Evolutionary conservation across 1,139 yeast genomes (phyloP).

Genomic region (Magnusiomyces fungicola): DNA sequence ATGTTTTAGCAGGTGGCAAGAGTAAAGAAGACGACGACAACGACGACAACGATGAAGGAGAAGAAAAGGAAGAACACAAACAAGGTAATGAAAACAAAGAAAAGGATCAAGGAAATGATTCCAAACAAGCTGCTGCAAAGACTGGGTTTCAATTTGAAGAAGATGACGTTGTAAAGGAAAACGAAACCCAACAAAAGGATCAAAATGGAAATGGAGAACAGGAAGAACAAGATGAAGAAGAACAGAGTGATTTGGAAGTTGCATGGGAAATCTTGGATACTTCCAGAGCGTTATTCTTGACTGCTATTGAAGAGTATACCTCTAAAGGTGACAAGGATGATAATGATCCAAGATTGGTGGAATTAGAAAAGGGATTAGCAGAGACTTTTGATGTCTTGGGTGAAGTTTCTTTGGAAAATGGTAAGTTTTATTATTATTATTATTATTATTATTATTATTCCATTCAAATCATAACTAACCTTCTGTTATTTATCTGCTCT

Average conservation of each 20-base stretch:
- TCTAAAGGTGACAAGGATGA: slow-evolving; percentile 14
- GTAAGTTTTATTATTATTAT: too few relatives aligned
- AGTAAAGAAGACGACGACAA: slow-evolving; percentile 23
- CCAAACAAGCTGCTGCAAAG: slow-evolving; percentile 25
- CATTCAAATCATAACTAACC: too few relatives aligned
- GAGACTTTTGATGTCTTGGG: slow-evolving; percentile 78
- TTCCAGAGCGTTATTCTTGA: slow-evolving; percentile 57
- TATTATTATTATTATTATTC: too few relatives aligned
- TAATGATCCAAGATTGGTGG: slow-evolving; percentile 28
- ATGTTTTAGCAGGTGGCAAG: slow-evolving; percentile 54
- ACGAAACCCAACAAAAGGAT: slow-evolving; percentile 28
- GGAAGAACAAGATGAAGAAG: slow-evolving; percentile 38
- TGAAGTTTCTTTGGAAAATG: slow-evolving; percentile 74
- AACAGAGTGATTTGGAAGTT: slow-evolving; percentile 68
- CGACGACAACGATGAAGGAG: slow-evolving; percentile 39
- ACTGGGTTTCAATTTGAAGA: slow-evolving; percentile 23
- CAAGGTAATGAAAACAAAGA: slow-evolving; percentile 20
- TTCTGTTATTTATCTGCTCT: too few relatives aligned
- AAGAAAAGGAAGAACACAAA: slow-evolving; percentile 25
- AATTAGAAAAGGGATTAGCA: slow-evolving; percentile 48
- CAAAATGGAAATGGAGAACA: slow-evolving; percentile 32
- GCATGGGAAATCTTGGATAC: slow-evolving; percentile 86
- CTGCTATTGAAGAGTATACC: slow-evolving; percentile 30
- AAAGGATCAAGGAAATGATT: slow-evolving; percentile 28
- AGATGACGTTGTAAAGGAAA: slow-evolving; percentile 33